A percentile compares a stretch with the other conserved stretches of the same genome.
phyloP scores from a whole-genome alignment of 2,329 filamentous ascomycete genomes.

The Chaetoscypha palmicola region DNA sequence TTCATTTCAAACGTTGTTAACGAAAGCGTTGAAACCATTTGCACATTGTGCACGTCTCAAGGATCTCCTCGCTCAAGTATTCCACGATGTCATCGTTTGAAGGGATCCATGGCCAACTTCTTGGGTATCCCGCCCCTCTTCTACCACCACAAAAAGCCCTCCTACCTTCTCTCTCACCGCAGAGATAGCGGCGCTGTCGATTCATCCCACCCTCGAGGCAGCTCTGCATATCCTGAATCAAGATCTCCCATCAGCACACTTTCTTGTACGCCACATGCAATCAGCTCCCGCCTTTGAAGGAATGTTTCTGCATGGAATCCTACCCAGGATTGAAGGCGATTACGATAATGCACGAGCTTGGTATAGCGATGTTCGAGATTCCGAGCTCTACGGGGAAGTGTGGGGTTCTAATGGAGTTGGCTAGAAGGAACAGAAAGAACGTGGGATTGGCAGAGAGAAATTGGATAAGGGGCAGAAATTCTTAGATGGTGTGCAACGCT shows the following conservation, averaged over 20 bases:
- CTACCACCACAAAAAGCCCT: conserved; percentile 3
- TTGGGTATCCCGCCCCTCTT: conserved; percentile 3
- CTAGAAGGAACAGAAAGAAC: conserved; percentile 1
- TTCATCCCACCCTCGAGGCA: conserved; percentile 44
- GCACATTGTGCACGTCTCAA: no score
- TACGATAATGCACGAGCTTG: conserved; percentile 41
- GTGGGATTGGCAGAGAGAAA: background rate
- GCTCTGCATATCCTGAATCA: conserved; percentile 44
- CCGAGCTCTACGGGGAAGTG: conserved; percentile 30
- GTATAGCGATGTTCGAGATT: conserved; percentile 38
- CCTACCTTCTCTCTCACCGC: background rate
- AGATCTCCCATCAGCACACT: conserved; percentile 44
- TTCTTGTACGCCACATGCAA: conserved; percentile 46
- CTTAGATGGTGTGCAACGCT: conserved; percentile 33
- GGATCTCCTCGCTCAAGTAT: no score
- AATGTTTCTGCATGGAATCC: conserved; percentile 44
- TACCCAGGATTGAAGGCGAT: conserved; percentile 45
- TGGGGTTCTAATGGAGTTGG: conserved; percentile 21
- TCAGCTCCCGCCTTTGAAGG: conserved; percentile 40
- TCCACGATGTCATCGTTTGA: conserved; percentile 1
- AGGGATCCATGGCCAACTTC: background rate
- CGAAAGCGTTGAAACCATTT: no score
- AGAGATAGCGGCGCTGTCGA: conserved; percentile 18
- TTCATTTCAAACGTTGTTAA: no score
- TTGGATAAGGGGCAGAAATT: conserved; percentile 34